Evolutionary conservation across 441 rosid species (phyloP).

Genomic region (Syzygium malaccense): DNA sequence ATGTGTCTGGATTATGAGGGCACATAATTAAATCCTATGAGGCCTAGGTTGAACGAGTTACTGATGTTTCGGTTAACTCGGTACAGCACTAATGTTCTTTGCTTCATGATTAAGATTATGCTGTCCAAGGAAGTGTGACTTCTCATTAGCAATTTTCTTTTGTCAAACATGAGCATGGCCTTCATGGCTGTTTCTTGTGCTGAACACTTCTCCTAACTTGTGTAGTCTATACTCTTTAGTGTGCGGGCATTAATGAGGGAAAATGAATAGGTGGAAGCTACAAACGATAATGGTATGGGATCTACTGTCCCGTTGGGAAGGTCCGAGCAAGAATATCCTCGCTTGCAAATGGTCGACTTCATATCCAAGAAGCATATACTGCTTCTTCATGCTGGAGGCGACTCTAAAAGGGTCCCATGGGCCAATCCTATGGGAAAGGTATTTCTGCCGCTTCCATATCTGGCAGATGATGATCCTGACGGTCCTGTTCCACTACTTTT

Average conservation of each 20-base stretch:
- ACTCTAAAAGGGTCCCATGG: conserved; percentile 98
- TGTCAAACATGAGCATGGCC: neutral
- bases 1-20: neutral
- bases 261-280: conserved; percentile 34
- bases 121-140: neutral
- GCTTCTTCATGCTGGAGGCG: conserved; percentile 98
- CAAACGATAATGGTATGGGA: conserved; percentile 22
- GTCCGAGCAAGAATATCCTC: conserved; percentile 11
- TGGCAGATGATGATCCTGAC: conserved; percentile 91
- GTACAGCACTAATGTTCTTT: neutral
- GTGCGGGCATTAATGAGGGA: conserved; percentile 11
- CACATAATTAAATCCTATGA: neutral
- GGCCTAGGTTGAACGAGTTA: neutral
- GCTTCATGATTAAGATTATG: neutral
- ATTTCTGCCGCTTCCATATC: conserved; percentile 86
- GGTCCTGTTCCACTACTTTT: conserved; percentile 95
- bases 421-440: conserved; percentile 99
- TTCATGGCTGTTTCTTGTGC: neutral
- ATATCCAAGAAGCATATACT: conserved; percentile 66
- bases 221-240: conserved; percentile 1
- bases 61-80: neutral
- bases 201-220: neutral
- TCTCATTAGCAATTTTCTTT: neutral
- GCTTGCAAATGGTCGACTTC: conserved; percentile 29
- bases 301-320: conserved; percentile 10